These are phyloP conservation scores for Ascosphaera aggregata DNA, from an alignment of 2,329 filamentous ascomycete species.

Conservation along the genomic window DNA sequence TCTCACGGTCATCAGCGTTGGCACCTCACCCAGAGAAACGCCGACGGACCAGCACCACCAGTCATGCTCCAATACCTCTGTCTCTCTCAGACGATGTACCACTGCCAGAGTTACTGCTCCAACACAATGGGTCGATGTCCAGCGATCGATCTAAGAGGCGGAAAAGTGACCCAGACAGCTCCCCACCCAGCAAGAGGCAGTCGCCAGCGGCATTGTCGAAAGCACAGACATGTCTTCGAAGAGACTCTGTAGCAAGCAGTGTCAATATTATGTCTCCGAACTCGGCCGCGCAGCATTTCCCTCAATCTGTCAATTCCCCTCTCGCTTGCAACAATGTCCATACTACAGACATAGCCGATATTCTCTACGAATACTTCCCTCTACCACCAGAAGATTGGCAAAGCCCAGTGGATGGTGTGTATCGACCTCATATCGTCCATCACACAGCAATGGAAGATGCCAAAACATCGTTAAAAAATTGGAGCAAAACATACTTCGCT, in stretches of 20 bases:
- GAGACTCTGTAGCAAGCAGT: not conserved
- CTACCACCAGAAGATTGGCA: slow-evolving; percentile 79
- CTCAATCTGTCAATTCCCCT: slow-evolving; percentile 27
- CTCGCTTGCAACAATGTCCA: slow-evolving; percentile 12
- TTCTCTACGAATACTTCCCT: slow-evolving; percentile 88
- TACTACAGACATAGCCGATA: slow-evolving; percentile 49
- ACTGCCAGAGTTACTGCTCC: slow-evolving; percentile 11
- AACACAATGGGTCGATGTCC: slow-evolving; percentile 5
- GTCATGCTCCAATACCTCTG: slow-evolving; percentile 26
- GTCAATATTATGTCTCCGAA: slow-evolving; percentile 11
- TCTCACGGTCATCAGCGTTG: not conserved
- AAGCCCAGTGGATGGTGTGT: slow-evolving; percentile 73
- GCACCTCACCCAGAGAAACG: slow-evolving; percentile 14
- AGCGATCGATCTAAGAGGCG: not conserved
- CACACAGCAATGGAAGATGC: slow-evolving; percentile 50
- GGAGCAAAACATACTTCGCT: slow-evolving; percentile 49
- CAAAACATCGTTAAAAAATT: slow-evolving; percentile 41
- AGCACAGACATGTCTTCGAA: not conserved
- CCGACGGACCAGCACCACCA: slow-evolving; percentile 13
- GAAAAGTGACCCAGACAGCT: slow-evolving; percentile 1
- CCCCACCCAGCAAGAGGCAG: not conserved
- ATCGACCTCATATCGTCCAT: slow-evolving; percentile 80
- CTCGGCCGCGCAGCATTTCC: slow-evolving; percentile 10
- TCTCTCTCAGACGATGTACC: slow-evolving; percentile 33
- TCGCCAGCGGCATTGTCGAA: not conserved